Evolutionary conservation across 1,284 basidiomycete genomes (phyloP).

Genomic region (Ustilago tritici): DNA sequence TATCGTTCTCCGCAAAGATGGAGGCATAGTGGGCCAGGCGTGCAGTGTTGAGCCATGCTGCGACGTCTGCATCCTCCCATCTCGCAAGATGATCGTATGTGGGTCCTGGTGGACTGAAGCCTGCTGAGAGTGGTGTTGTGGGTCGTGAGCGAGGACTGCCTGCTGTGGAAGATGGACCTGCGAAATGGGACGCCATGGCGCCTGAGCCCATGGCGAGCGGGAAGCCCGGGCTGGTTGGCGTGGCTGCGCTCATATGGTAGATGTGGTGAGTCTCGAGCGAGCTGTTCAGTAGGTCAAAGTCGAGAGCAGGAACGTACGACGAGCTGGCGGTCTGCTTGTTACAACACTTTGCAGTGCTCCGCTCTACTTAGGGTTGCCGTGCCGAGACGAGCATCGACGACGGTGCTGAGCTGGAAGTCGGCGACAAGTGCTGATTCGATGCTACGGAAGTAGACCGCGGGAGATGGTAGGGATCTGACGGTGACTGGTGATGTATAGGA

Average conservation of each 20-base stretch:
- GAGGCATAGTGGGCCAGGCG: conserved; percentile 55
- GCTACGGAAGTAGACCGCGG: too few relatives aligned
- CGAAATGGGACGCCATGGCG: conserved; percentile 23
- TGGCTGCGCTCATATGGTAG: conserved; percentile 41
- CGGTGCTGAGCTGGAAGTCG: neutral
- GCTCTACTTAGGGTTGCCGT: conserved; percentile 3
- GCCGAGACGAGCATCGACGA: conserved; percentile 6
- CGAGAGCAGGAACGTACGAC: neutral
- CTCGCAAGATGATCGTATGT: conserved; percentile 43
- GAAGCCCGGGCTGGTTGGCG: conserved; percentile 59
- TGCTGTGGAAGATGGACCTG: conserved; percentile 36
- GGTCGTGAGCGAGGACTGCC: conserved; percentile 46
- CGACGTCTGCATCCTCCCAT: conserved; percentile 56
- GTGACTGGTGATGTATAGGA: neutral
- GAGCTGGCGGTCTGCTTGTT: neutral
- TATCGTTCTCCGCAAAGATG: conserved; percentile 63
- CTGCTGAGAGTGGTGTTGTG: conserved; percentile 46
- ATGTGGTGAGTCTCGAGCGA: neutral
- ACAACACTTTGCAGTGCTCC: neutral
- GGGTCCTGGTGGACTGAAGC: conserved; percentile 22
- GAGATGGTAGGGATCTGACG: neutral
- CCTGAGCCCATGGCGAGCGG: conserved; percentile 50
- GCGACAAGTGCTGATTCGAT: too few relatives aligned
- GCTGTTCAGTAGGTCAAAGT: neutral
- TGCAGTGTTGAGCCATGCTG: conserved; percentile 54